These are phyloP conservation scores for Beauveria asiatica DNA, from an alignment of 2,329 filamentous ascomycete genomes.

Conservation along the genomic window DNA sequence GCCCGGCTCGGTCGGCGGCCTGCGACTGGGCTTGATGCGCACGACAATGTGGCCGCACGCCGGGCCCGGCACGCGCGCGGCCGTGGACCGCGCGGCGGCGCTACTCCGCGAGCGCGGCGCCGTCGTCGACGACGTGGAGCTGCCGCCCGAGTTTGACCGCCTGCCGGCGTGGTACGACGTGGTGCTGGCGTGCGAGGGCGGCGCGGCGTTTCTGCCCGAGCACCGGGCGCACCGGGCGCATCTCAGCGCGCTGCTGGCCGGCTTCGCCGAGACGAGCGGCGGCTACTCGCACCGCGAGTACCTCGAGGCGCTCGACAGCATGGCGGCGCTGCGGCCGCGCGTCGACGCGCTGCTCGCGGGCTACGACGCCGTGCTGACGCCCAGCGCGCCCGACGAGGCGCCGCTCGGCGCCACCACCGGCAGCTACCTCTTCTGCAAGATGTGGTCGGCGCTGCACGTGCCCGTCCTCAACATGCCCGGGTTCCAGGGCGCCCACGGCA, in stretches of 20 bases:
- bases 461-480: slow-evolving; percentile 58
- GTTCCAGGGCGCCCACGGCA: slow-evolving; percentile 40
- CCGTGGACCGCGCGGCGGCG: slow-evolving; percentile 31
- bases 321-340: slow-evolving; percentile 43
- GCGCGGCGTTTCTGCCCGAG: slow-evolving; percentile 44
- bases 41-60: slow-evolving; percentile 44
- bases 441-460: slow-evolving; percentile 51
- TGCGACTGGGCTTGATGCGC: slow-evolving; percentile 46
- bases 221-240: slow-evolving; percentile 39
- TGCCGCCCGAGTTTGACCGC: slow-evolving; percentile 40
- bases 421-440: slow-evolving; percentile 39
- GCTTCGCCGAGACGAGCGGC: slow-evolving; percentile 41
- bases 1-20: slow-evolving; percentile 30
- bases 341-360: slow-evolving; percentile 42
- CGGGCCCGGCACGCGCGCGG: slow-evolving; percentile 33
- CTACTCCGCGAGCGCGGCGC: slow-evolving; percentile 41
- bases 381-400: slow-evolving; percentile 52
- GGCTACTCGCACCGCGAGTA: slow-evolving; percentile 37
- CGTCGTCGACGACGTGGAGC: slow-evolving; percentile 44
- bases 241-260: slow-evolving; percentile 35
- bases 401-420: slow-evolving; percentile 43
- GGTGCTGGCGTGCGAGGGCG: slow-evolving; percentile 43
- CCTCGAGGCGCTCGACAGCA: slow-evolving; percentile 43
- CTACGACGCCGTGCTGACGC: slow-evolving; percentile 49
- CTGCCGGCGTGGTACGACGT: slow-evolving; percentile 44